Evolutionary conservation across 768 basidiomycete species (phyloP), one percentile per base, ranked within the genome.

Genomic region (Russula sp.): DNA sequence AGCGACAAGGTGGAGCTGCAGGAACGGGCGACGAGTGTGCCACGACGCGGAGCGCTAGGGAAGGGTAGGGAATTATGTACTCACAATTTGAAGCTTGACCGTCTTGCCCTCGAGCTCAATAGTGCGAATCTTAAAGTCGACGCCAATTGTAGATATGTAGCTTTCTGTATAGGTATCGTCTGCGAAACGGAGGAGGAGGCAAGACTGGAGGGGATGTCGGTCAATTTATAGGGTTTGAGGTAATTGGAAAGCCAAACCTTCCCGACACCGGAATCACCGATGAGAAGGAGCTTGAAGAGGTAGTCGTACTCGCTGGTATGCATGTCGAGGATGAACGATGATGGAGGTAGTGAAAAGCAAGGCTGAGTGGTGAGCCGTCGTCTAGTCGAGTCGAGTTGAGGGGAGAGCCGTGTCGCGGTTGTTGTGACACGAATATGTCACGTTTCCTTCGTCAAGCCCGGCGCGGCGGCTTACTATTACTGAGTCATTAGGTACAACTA

Each of bases 81-180:
- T 77, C 71, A 97, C 95, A 77, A 98, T 98, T 78, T 98, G 96
- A 63, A 98, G 83, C 77, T 98, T 98, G 75, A 98, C 92, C 1
- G 91, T 92, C 87, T 97, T 97, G 63, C 96, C 96, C 72, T 98
- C 96, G 59, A 98, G 82, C 75, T 98, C 96, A 77, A 98, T 98
- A 40, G 96, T 98, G 64, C 96, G 85, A 78, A 98, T 98, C 88
- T 95, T 96, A 80, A 97, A 97, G 80, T 97, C 94, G 62, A 98
- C 94, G 68, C 97, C 97, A 76, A 98, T 98, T 44, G 96, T 98
- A 63, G 88, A 91, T 73, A 98, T 95, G 77, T 96, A 98, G 70
- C 90, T 93, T 75, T 96, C 94, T 57, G 96, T 97, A 81, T 95
- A 98, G 55, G 94, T 91, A 75, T 98, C 96, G 77, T 98, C 96